Evolutionary conservation across 139 green algal species (phyloP).

Genomic region (Closterium sp.): DNA sequence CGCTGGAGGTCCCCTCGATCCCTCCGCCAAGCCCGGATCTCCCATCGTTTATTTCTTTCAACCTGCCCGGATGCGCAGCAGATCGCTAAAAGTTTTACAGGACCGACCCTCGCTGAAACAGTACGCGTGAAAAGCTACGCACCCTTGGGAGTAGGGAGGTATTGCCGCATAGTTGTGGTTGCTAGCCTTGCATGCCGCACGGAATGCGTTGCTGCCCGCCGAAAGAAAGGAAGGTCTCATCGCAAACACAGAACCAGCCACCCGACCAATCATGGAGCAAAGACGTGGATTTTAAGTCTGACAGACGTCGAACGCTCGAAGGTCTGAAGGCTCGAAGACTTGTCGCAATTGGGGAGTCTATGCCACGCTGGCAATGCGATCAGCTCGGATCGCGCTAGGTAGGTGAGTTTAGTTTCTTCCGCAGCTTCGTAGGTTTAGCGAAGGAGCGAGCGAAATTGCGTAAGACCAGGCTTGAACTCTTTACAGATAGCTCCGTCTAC

Average conservation of each 20-base stretch:
- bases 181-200: no score
- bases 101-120: no score
- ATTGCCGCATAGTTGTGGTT: background rate
- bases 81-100: no score
- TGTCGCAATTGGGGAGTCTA: background rate
- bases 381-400: background rate
- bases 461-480: background rate
- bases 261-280: background rate
- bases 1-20: no score
- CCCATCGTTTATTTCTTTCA: no score
- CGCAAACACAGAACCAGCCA: background rate
- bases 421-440: background rate
- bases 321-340: background rate
- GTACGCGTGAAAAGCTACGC: no score
- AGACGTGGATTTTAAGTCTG: background rate
- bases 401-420: background rate
- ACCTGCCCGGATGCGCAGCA: no score
- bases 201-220: background rate
- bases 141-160: no score
- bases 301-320: background rate
- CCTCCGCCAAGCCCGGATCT: no score
- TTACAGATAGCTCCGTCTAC: background rate
- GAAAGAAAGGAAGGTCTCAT: background rate
- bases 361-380: background rate
- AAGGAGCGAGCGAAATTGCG: background rate